Evolutionary conservation across 2,329 filamentous ascomycete species (phyloP), one percentile per base, ranked within the genome.

Genomic region (Lachnellula cervina): DNA sequence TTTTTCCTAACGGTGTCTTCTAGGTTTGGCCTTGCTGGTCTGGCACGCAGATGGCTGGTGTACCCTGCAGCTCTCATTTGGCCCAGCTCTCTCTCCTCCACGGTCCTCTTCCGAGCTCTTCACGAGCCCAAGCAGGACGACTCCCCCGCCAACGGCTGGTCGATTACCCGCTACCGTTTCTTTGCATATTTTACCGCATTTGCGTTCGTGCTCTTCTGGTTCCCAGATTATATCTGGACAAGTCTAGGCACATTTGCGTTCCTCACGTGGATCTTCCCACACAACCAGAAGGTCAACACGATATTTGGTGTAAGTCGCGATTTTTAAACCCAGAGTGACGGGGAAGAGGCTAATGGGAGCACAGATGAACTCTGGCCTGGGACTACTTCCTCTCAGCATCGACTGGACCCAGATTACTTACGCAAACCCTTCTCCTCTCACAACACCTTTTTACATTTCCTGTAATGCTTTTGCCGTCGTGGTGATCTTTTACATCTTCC

Each of bases 381-480:
- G 84, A 0, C 65, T 90, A 23, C 70, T 89, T 4, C 87, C 87
- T 1, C 81, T 90, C 35, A 89, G 86, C 0, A 87, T 90, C 65
- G 87, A 90, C 73, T 89, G 87, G 86, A 86, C 54, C 77, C 60
- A 55, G 28, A 56, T 53, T 42, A 55, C 32, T 17, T 61, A 56
- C n/a, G 45, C 52, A 6, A 40, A n/a, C 21, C 55, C 55, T 14
- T 54, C 23, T 25, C 25, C 70, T 60, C 57, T 71, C 3, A 85
- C 88, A 44, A 65, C 61, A 16, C 86, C 87, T 2, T 89, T 85
- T 82, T 82, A 86, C 66, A 87, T 86, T 11, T 89, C 89, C 59
- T 84, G 83, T 58, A 90, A 90, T 66, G 88, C 84, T 0, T 69
- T 88, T 45, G 81, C 88, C 28, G 86, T 86, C 11, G 80, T 88